These are phyloP conservation scores for Aspergillus persii DNA, from an alignment of 2,329 filamentous ascomycete species.

Conservation along the genomic window DNA sequence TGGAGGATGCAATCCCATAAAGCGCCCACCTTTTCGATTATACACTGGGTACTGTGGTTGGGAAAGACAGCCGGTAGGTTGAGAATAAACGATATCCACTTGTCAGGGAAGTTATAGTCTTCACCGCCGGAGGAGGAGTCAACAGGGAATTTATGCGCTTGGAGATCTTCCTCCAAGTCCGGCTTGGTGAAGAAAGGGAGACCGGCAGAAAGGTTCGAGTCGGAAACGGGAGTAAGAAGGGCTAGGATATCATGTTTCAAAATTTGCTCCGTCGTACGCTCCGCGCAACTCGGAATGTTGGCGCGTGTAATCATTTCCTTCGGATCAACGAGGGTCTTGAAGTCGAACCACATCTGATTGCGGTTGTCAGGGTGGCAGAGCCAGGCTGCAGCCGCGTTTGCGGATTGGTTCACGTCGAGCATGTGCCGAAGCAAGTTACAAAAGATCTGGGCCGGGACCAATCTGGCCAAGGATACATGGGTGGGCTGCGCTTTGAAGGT, in stretches of 20 bases:
- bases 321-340: conserved; percentile 46
- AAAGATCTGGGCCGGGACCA: conserved; percentile 85
- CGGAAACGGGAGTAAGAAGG: conserved; percentile 41
- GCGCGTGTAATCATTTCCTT: conserved; percentile 42
- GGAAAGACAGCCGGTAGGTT: conserved; percentile 40
- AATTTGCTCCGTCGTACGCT: conserved; percentile 36
- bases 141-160: conserved; percentile 35
- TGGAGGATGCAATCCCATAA: conserved; percentile 46
- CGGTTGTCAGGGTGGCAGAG: conserved; percentile 84
- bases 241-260: conserved; percentile 45
- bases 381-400: conserved; percentile 91
- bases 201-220: conserved; percentile 27
- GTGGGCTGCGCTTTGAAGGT: conserved; percentile 81
- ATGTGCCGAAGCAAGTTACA: conserved; percentile 81
- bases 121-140: conserved; percentile 33
- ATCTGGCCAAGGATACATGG: conserved; percentile 83
- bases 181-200: conserved; percentile 35
- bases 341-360: conserved; percentile 94
- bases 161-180: conserved; percentile 30
- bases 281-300: conserved; percentile 40
- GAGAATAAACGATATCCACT: conserved; percentile 47
- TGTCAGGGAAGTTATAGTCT: conserved; percentile 49
- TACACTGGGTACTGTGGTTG: conserved; percentile 43
- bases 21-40: conserved; percentile 44
- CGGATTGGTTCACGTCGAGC: conserved; percentile 86